Evolutionary conservation across 768 basidiomycete genomes (phyloP), one percentile per base, ranked within the genome.

Genomic region (Tylopilus plumbeoviolaceoides): DNA sequence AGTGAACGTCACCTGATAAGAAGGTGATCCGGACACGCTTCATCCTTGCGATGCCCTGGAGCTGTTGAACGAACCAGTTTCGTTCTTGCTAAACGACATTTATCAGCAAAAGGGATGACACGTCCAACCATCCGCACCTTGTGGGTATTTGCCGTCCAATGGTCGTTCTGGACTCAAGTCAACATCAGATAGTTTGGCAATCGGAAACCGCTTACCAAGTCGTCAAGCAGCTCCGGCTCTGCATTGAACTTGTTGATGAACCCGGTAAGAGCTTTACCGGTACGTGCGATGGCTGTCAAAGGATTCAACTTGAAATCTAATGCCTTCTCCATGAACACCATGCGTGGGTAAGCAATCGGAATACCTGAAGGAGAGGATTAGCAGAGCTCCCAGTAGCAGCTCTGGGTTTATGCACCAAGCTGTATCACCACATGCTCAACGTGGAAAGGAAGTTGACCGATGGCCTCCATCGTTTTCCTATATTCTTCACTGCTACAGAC

Each of bases 171-270:
- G 14, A 31, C 17, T 84, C 65, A 91, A 85, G 61, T 88, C 88
- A 25, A 21, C 42, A 25, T 53, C 23, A 39, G 30, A 40, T 14
- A 36, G 17, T 78, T 81, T 5, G 51, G 45, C 17, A 47, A 47
- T 38, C 33, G 28, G n/a, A 44, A 46, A 47, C 44, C 8, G 62
- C 78, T 31, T 56, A 87, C 89, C 70, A 95, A 73, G 72, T 99
- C 95, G 70, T 98, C 95, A 50, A 98, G 77, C 27, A 99, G 72
- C 70, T 98, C 97, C 0, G 94, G 89, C 41, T 91, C 89, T n/a
- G 81, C 81, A 68, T 94, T 93, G 70, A 93, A 94, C 65, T 90
- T 89, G 65, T 95, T 92, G 30, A 91, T 84, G 60, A 95, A 89
- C 12, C 90, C 87, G 28, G 80, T 79, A 40, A 92, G 66, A 18